Conservation (phyloP, 2,329 filamentous ascomycete species). For the Stenocarpella maydis region DNA sequence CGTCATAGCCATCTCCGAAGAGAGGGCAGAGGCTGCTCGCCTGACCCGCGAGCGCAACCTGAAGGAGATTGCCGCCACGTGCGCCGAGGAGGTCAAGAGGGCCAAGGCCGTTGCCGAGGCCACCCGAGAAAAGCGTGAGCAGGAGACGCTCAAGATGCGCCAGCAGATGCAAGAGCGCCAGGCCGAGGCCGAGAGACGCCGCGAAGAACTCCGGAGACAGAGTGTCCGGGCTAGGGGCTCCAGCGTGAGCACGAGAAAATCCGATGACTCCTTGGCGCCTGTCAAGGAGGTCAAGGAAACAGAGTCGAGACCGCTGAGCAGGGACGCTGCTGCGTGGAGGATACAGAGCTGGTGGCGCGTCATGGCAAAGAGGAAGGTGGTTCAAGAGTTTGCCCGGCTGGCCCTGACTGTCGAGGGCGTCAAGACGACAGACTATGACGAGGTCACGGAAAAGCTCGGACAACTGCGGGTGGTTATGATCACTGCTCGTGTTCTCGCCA, state of each 20-base stretch:
- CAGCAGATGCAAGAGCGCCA: slow-evolving; percentile 82
- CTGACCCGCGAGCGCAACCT: slow-evolving; percentile 82
- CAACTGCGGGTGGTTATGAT: slow-evolving; percentile 71
- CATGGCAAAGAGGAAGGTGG: slow-evolving; percentile 62
- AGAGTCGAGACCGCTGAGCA: slow-evolving; percentile 55
- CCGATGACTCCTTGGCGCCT: slow-evolving; percentile 57
- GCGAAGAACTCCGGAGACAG: slow-evolving; percentile 69
- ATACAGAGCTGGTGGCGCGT: slow-evolving; percentile 78
- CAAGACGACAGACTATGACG: slow-evolving; percentile 74
- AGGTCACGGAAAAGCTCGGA: slow-evolving; percentile 73
- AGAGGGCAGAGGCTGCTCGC: slow-evolving; percentile 79
- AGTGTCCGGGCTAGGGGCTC: slow-evolving; percentile 57
- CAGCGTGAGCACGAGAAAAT: slow-evolving; percentile 54
- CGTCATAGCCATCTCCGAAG: slow-evolving; percentile 73
- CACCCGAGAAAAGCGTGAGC: slow-evolving; percentile 82
- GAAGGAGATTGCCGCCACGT: slow-evolving; percentile 81
- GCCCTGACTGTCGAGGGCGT: slow-evolving; percentile 76
- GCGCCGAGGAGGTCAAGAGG: slow-evolving; percentile 83
- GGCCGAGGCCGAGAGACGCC: slow-evolving; percentile 77
- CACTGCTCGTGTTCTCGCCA: slow-evolving; percentile 72
- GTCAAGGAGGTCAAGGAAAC: slow-evolving; percentile 60
- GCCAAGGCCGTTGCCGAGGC: slow-evolving; percentile 84
- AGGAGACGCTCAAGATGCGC: slow-evolving; percentile 73
- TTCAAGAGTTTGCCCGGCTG: slow-evolving; percentile 72
- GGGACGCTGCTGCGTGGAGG: slow-evolving; percentile 68